These are phyloP conservation scores for Mycena citricolor DNA, from an alignment of 1,284 basidiomycete species.

Conservation along the genomic window DNA sequence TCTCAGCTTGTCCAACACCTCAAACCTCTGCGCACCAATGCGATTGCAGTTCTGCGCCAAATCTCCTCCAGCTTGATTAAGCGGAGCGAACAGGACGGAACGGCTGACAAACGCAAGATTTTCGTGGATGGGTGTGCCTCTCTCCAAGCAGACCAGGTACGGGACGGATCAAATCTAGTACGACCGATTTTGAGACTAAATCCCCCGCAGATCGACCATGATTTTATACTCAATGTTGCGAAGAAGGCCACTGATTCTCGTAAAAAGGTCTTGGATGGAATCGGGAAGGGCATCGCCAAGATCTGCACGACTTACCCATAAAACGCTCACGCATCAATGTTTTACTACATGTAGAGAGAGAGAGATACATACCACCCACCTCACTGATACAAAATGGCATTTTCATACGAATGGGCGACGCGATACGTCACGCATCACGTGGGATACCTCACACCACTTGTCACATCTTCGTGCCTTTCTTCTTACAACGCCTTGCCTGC, in stretches of 20 bases:
- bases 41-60: slow-evolving; percentile 50
- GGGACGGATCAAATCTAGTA: too few relatives aligned
- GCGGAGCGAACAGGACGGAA: slow-evolving; percentile 49
- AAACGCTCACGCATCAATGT: too few relatives aligned
- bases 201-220: slow-evolving; percentile 56
- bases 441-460: slow-evolving; percentile 8
- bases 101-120: slow-evolving; percentile 48
- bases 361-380: slow-evolving; percentile 1
- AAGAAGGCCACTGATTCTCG: slow-evolving; percentile 68
- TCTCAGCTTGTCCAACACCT: slow-evolving; percentile 61
- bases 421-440: slow-evolving; percentile 13
- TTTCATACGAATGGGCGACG: slow-evolving; percentile 4
- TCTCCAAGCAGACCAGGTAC: too few relatives aligned
- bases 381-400: not conserved
- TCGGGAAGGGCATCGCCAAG: slow-evolving; percentile 64
- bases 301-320: slow-evolving; percentile 46
- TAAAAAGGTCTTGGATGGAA: slow-evolving; percentile 68
- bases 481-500: not conserved
- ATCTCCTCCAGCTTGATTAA: slow-evolving; percentile 54
- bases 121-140: slow-evolving; percentile 53
- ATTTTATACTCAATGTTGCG: slow-evolving; percentile 58
- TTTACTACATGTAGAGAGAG: not conserved
- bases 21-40: slow-evolving; percentile 59
- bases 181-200: slow-evolving; percentile 6
- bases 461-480: slow-evolving; percentile 6